phyloP scores from a whole-genome alignment of 164 flowering plant genomes.

The Umbellularia californica region DNA sequence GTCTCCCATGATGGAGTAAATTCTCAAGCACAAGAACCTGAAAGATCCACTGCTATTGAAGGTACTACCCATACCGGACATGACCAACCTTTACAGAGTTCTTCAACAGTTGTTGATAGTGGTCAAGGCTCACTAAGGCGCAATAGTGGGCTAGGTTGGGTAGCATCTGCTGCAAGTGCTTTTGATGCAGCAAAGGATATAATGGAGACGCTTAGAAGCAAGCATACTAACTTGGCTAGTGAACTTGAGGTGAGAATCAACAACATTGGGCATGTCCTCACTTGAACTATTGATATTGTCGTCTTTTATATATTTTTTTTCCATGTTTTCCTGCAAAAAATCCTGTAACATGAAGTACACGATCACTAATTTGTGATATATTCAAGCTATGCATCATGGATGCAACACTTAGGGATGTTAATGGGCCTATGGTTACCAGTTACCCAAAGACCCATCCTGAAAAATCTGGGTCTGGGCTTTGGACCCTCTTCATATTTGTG shows the following conservation, averaged over 20 bases:
- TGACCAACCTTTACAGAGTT: slow-evolving; percentile 61
- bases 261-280: neutral
- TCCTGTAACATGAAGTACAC: too few species aligned
- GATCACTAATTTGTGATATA: too few species aligned
- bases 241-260: slow-evolving; percentile 81
- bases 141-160: slow-evolving; percentile 54
- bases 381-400: too few species aligned
- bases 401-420: too few species aligned
- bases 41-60: slow-evolving; percentile 57
- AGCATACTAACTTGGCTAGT: slow-evolving; percentile 89
- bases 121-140: slow-evolving; percentile 68
- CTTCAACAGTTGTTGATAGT: slow-evolving; percentile 56
- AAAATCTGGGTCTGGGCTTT: too few species aligned
- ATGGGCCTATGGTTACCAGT: too few species aligned
- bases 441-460: too few species aligned
- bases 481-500: too few species aligned
- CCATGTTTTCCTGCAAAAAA: too few species aligned
- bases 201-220: slow-evolving; percentile 95
- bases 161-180: slow-evolving; percentile 76
- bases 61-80: slow-evolving; percentile 46
- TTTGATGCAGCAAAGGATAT: slow-evolving; percentile 98
- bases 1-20: slow-evolving; percentile 77
- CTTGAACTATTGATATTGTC: too few species aligned
- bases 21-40: slow-evolving; percentile 80
- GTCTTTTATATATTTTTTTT: too few species aligned